Evolutionary conservation across 2,329 filamentous ascomycete genomes (phyloP), one percentile per base, ranked within the genome.

Genomic region (Colletotrichum tropicale): DNA sequence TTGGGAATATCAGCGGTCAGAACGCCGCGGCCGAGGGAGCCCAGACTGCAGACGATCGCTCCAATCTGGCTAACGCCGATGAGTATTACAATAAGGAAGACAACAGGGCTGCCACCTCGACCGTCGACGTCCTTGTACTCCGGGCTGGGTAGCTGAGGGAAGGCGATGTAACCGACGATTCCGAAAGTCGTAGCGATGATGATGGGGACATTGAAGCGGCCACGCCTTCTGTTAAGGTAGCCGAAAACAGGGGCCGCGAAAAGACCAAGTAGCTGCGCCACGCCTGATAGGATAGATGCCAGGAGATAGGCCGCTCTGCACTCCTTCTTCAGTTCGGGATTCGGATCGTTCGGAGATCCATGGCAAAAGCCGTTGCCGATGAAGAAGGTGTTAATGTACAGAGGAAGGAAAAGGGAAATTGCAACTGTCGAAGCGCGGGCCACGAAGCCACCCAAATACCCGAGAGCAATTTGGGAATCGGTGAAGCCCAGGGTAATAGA

Each of bases 1-100:
- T 36, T 72, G 21, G 81, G 81, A 6, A 86, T 78, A 62, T 90
- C 89, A 3, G 85, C 87, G 7, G 87, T 86, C 26, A 98, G 88
- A 26, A 98, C 93, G 6, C 96, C 96, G 18, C 92, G 92, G 48
- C 95, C 95, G 4, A 99, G 89, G 1, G 97, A 92, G 1, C 95
- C 96, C n/a, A 99, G 90, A 78, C 95, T 98, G 86, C 96, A 98
- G 1, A 99, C 97, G 75, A 99, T 98, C 13, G 96, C 94, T 3
- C 96, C 97, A 77, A 99, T 98, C 84, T 99, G 97, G 80, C 95
- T 98, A 81, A 98, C 91, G 16, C 97, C 97, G 52, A 98, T 92
- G 21, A 98, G 86, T 0, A 93, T 91, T 56, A 96, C 95, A 18
- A 96, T 90, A 15, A 96, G 78, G 81, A 98, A 96, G 18, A 98